Evolutionary conservation across 2,329 filamentous ascomycete species (phyloP).

Genomic region (Beauveria brongniartii): DNA sequence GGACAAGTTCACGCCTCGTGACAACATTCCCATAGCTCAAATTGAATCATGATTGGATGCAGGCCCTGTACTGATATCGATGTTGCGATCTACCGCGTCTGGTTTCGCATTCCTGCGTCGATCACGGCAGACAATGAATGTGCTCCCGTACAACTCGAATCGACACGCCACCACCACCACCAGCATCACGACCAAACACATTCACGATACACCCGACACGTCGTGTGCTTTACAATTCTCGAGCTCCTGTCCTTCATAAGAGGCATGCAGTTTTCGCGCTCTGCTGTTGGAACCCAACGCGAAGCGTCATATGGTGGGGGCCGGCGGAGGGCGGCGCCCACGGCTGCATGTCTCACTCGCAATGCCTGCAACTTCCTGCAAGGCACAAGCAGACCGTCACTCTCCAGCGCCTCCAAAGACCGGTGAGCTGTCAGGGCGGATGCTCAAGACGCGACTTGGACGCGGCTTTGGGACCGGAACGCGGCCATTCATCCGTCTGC

Average conservation of each 20-base stretch:
- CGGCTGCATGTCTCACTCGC: neutral
- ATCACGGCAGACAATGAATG: neutral
- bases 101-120: neutral
- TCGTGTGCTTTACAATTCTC: neutral
- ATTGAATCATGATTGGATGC: neutral
- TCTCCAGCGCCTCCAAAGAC: neutral
- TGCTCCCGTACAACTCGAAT: neutral
- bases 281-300: neutral
- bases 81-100: too few relatives aligned
- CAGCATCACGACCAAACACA: neutral
- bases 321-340: neutral
- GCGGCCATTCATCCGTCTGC: too few relatives aligned
- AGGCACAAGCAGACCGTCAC: neutral
- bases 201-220: neutral
- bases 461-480: neutral
- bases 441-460: neutral
- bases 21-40: neutral
- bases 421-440: neutral
- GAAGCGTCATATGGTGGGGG: neutral
- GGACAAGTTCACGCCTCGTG: too few relatives aligned
- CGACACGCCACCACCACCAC: neutral
- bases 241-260: neutral
- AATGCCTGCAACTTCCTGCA: neutral
- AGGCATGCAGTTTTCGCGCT: neutral
- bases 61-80: too few relatives aligned